phyloP scores from a whole-genome alignment of 768 basidiomycete species.

The Mycena epipterygia region DNA sequence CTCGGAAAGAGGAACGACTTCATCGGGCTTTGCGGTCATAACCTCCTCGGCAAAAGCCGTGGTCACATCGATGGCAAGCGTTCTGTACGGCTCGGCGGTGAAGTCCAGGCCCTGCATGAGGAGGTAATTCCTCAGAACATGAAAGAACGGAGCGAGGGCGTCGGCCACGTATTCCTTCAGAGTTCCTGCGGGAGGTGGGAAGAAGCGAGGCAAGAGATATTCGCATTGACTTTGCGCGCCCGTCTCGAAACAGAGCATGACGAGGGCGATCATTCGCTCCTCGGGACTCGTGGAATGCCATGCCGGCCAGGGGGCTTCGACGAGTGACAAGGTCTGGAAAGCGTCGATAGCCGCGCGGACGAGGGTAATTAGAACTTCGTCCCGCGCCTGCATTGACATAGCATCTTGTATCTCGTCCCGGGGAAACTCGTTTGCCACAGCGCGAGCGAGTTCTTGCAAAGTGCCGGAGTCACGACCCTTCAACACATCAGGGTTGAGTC shows the following conservation, averaged over 20 bases:
- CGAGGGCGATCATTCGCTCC: slow-evolving; percentile 3
- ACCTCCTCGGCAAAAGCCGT: slow-evolving; percentile 24
- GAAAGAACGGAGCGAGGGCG: slow-evolving; percentile 27
- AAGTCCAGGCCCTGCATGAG: not conserved
- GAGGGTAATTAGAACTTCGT: not conserved
- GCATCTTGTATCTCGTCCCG: not conserved
- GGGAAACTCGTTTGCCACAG: not conserved
- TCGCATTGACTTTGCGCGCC: not conserved
- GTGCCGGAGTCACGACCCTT: not conserved
- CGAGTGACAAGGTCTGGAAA: not conserved
- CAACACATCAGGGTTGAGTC: not conserved
- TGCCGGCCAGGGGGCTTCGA: too few species aligned
- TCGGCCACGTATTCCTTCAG: slow-evolving; percentile 4
- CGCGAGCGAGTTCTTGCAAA: slow-evolving; percentile 8
- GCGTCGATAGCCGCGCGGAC: slow-evolving; percentile 6
- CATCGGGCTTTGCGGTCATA: slow-evolving; percentile 18
- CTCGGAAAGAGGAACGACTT: not conserved
- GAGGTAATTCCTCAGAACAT: slow-evolving; percentile 8
- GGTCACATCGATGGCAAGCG: slow-evolving; percentile 15
- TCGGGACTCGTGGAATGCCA: not conserved
- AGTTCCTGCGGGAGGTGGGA: not conserved
- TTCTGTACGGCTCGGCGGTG: slow-evolving; percentile 14
- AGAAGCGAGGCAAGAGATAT: slow-evolving; percentile 3
- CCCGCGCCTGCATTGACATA: not conserved
- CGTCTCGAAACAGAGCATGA: slow-evolving; percentile 32